A percentile compares a stretch with the other conserved stretches of the same genome.
Evolutionary conservation across 2,329 filamentous ascomycete genomes (phyloP).

Genomic region (Elsinoe arachidis): DNA sequence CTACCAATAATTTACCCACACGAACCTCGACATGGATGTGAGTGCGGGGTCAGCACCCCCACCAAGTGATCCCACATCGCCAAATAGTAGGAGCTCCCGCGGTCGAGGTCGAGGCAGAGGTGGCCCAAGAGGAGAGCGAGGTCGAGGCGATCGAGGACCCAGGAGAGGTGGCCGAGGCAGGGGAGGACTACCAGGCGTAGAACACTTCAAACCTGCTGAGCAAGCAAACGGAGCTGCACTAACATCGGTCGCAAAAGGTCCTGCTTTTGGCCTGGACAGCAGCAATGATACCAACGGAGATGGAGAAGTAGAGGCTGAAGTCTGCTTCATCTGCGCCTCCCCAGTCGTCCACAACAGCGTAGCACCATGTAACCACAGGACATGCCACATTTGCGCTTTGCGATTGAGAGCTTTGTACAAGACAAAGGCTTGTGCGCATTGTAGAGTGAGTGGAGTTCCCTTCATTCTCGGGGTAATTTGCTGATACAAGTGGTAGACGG

Average conservation of each 20-base stretch:
- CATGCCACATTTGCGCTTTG: constrained; percentile 91
- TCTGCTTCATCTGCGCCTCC: constrained; percentile 97
- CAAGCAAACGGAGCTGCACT: constrained; percentile 18
- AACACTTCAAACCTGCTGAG: constrained; percentile 23
- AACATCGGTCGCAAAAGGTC: constrained; percentile 24
- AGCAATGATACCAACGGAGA: constrained; percentile 13
- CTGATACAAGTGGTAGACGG: constrained; percentile 39
- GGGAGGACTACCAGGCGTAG: constrained; percentile 22
- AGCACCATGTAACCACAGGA: constrained; percentile 89
- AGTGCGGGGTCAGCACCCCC: neutral
- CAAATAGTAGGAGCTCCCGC: neutral
- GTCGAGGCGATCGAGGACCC: constrained; percentile 20
- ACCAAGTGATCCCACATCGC: neutral
- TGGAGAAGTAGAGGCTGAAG: constrained; percentile 48
- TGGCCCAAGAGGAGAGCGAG: constrained; percentile 25
- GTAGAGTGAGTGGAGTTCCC: constrained; percentile 56
- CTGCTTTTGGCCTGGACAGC: constrained; percentile 14
- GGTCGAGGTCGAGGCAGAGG: constrained; percentile 15
- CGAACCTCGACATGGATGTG: neutral
- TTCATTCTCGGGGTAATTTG: neutral
- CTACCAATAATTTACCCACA: neutral
- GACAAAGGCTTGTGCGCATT: constrained; percentile 93
- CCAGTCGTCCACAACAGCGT: constrained; percentile 79
- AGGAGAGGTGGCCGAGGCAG: constrained; percentile 28
- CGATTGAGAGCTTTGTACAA: constrained; percentile 91